Evolutionary conservation across 345 rosid species (phyloP), one percentile per base, ranked within the genome.

Genomic region (Euphorbia lathyris): DNA sequence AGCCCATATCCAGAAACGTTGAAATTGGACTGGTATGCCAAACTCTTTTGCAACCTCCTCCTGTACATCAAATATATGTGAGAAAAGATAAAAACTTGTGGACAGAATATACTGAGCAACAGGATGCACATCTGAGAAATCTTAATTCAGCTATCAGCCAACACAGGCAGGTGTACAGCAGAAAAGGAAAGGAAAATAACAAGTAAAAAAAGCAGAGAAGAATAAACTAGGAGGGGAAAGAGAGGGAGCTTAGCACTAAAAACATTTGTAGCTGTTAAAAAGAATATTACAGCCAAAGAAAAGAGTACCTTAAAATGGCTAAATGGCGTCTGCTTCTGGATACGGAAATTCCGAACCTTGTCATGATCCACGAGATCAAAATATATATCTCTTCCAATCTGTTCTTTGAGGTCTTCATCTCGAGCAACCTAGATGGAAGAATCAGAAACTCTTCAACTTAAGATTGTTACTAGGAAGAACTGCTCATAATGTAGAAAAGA

Each of bases 331-430:
- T 95, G 93, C 78, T 95, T 95, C 74, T 85, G 98, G 74, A 92
- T 82, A 29, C 97, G 96, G 71, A 95, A 95, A 76, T 88, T 89
- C 63, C 81, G 88, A 38, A 95, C 97, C 85, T 92, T 95, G 77
- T 92, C 97, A 78, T 90, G 99, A 79, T 90, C 94, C 70, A 95
- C 97, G 70, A 95, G 98, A 76, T 92, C 99, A 85, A 92, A 95
- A 80, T 83, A 90, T 71, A 88, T 83, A 81, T 90, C 97, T 79
- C 78, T 87, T 60, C 99, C 99, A 80, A 95, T 88, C 73, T 95
- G 99, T 68, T 84, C 93, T 38, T 69, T 73, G 56, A 95, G 87
- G 80, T 95, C 97, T 74, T 81, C 88, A 86, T 90, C 97, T 65
- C 94, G 85, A 40, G 99, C 96, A 73, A 95, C 97, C 99, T 95